Evolutionary conservation across 2,329 filamentous ascomycete species (phyloP).

Genomic region (Phaeosphaeriaceae sp.): DNA sequence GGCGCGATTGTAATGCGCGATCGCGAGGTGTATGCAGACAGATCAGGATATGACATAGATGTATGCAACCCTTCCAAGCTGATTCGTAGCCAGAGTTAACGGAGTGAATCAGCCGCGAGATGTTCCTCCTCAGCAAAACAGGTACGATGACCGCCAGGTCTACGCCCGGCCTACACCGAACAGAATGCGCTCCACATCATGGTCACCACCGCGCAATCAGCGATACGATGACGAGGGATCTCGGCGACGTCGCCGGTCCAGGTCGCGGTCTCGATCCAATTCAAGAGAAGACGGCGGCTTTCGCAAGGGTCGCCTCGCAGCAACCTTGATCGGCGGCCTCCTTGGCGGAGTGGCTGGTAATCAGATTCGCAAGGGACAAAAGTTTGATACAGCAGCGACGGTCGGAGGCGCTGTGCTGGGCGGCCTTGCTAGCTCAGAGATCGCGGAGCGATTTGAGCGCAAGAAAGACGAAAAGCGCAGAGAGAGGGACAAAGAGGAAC

Average conservation of each 20-base stretch:
- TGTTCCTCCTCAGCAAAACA: neutral
- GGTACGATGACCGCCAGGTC: constrained; percentile 13
- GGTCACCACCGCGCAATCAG: constrained; percentile 35
- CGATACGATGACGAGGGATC: constrained; percentile 17
- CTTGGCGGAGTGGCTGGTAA: constrained; percentile 42
- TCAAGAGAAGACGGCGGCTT: constrained; percentile 8
- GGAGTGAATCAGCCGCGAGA: constrained; percentile 1
- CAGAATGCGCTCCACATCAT: constrained; percentile 35
- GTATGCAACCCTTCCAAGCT: constrained; percentile 17
- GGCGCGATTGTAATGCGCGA: constrained; percentile 21
- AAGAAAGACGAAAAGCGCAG: constrained; percentile 21
- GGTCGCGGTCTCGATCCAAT: constrained; percentile 21
- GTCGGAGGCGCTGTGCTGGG: constrained; percentile 46
- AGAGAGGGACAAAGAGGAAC: constrained; percentile 4
- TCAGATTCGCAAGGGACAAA: constrained; percentile 30
- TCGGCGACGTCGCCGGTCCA: constrained; percentile 18
- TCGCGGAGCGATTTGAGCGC: constrained; percentile 21
- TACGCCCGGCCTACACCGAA: constrained; percentile 24
- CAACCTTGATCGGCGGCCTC: constrained; percentile 41
- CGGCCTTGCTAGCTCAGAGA: constrained; percentile 40
- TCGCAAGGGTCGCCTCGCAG: constrained; percentile 29
- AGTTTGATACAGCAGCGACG: constrained; percentile 38
- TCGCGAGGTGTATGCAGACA: constrained; percentile 13
- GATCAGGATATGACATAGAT: constrained; percentile 19
- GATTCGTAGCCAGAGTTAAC: constrained; percentile 3